Conservation (phyloP, 2,329 filamentous ascomycete genomes). For the Epichloe bromicola region DNA sequence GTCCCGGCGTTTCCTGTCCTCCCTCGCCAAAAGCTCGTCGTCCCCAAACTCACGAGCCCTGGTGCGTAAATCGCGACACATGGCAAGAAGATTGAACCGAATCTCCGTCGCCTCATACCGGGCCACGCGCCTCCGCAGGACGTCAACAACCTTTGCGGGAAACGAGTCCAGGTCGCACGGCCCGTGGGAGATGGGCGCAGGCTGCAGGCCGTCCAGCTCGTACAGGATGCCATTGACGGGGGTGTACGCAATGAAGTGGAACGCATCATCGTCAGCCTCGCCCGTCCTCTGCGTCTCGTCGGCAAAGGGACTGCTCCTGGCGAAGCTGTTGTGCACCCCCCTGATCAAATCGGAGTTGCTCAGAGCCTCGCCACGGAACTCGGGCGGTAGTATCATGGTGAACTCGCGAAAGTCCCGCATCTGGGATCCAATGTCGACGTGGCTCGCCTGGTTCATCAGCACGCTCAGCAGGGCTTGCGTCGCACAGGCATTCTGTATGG, state of each 20-base stretch:
- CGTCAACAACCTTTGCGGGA: slow-evolving; percentile 68
- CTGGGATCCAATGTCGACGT: slow-evolving; percentile 58
- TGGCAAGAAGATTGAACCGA: slow-evolving; percentile 87
- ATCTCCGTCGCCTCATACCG: slow-evolving; percentile 83
- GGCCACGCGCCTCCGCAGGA: slow-evolving; percentile 70
- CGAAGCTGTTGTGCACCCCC: slow-evolving; percentile 81
- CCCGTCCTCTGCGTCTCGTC: slow-evolving; percentile 66
- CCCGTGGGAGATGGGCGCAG: slow-evolving; percentile 82
- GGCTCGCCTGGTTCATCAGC: slow-evolving; percentile 66
- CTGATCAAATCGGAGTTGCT: slow-evolving; percentile 56
- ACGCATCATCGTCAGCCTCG: slow-evolving; percentile 77
- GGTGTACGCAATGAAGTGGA: slow-evolving; percentile 96
- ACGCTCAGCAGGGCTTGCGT: slow-evolving; percentile 91
- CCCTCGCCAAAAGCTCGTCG: slow-evolving; percentile 58
- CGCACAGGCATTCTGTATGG: slow-evolving; percentile 96
- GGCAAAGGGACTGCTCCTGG: slow-evolving; percentile 75
- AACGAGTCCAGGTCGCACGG: slow-evolving; percentile 58
- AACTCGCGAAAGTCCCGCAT: slow-evolving; percentile 78
- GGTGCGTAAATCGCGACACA: slow-evolving; percentile 71
- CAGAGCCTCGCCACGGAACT: slow-evolving; percentile 50
- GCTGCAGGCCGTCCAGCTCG: slow-evolving; percentile 90
- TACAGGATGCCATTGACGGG: slow-evolving; percentile 70
- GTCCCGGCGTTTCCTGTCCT: slow-evolving; percentile 69
- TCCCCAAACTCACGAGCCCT: slow-evolving; percentile 74
- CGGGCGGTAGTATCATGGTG: slow-evolving; percentile 67